A percentile compares a stretch with the other conserved stretches of the same genome.
These are phyloP conservation scores for Grosmannia penicillata DNA, from an alignment of 2,329 filamentous ascomycete genomes.

Conservation along the genomic window DNA sequence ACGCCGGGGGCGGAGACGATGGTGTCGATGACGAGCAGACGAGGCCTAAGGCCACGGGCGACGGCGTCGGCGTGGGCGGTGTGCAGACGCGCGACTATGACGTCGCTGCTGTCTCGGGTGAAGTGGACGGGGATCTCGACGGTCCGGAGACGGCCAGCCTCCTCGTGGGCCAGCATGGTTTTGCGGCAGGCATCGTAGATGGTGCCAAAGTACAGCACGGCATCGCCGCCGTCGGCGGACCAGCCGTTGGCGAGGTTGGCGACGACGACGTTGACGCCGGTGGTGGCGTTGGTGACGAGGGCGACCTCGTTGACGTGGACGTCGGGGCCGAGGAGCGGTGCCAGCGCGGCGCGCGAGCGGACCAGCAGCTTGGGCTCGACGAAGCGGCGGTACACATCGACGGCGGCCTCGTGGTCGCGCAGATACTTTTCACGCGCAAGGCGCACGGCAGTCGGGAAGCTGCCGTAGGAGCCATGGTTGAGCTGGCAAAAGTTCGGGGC, in stretches of 20 bases:
- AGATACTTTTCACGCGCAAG: slow-evolving; percentile 36
- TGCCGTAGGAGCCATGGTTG: slow-evolving; percentile 49
- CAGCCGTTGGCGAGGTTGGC: slow-evolving; percentile 34
- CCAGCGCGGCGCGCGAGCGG: slow-evolving; percentile 41
- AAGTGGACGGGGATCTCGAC: slow-evolving; percentile 39
- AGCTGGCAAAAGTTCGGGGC: slow-evolving; percentile 16
- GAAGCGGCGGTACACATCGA: slow-evolving; percentile 52
- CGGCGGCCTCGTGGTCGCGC: slow-evolving; percentile 40
- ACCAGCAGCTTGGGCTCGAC: slow-evolving; percentile 39
- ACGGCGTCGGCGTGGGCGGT: slow-evolving; percentile 33
- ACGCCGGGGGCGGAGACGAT: slow-evolving; percentile 55
- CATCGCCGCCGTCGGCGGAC: slow-evolving; percentile 33
- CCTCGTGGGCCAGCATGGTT: slow-evolving; percentile 42
- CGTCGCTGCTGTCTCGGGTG: slow-evolving; percentile 46
- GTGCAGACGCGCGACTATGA: slow-evolving; percentile 38
- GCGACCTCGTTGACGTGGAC: slow-evolving; percentile 39
- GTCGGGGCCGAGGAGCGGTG: slow-evolving; percentile 37
- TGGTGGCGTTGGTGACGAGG: slow-evolving; percentile 58
- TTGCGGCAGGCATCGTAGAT: slow-evolving; percentile 55
- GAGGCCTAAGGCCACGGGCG: slow-evolving; percentile 35
- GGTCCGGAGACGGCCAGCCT: slow-evolving; percentile 25
- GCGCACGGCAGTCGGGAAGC: slow-evolving; percentile 43
- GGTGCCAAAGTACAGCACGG: slow-evolving; percentile 51
- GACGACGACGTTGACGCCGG: slow-evolving; percentile 50
- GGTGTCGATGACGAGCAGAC: slow-evolving; percentile 55